These are phyloP conservation scores for Exsudoporus frostii DNA, from an alignment of 768 basidiomycete species.

Conservation along the genomic window DNA sequence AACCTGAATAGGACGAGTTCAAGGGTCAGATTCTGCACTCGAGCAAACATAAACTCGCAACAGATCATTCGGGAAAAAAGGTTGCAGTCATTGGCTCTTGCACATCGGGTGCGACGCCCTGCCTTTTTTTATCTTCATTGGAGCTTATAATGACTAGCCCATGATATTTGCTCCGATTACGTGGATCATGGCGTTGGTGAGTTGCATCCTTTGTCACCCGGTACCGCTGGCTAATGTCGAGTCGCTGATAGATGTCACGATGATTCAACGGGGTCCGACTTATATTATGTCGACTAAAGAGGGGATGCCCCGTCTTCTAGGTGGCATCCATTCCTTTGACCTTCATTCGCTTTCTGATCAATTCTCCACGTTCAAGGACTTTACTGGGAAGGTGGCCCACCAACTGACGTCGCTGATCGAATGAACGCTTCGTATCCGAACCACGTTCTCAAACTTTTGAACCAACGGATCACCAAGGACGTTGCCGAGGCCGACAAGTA, in stretches of 20 bases:
- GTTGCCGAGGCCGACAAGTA: slow-evolving; percentile 59
- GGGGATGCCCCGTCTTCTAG: slow-evolving; percentile 30
- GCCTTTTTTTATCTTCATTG: neutral
- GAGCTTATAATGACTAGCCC: slow-evolving; percentile 29
- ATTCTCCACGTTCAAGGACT: slow-evolving; percentile 17
- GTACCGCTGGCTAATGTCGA: neutral
- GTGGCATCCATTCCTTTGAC: slow-evolving; percentile 13
- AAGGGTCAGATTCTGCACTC: slow-evolving; percentile 65
- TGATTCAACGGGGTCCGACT: slow-evolving; percentile 51
- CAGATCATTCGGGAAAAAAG: slow-evolving; percentile 63
- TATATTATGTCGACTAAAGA: slow-evolving; percentile 49
- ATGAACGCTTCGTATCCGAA: slow-evolving; percentile 47
- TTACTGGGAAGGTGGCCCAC: slow-evolving; percentile 46
- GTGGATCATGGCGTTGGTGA: slow-evolving; percentile 44
- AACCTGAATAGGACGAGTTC: slow-evolving; percentile 46
- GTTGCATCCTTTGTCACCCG: slow-evolving; percentile 6
- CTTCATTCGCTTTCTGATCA: slow-evolving; percentile 2
- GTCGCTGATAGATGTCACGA: slow-evolving; percentile 38
- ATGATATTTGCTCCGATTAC: slow-evolving; percentile 50
- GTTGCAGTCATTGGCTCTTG: slow-evolving; percentile 67
- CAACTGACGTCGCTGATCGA: slow-evolving; percentile 53
- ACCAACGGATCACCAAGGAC: slow-evolving; percentile 36
- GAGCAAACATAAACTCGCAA: slow-evolving; percentile 48
- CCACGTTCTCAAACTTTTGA: slow-evolving; percentile 26
- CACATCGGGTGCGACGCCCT: slow-evolving; percentile 48